Base-by-base conservation (phyloP, 2,329 filamentous ascomycete genomes). In the Claviceps arundinis region DNA sequence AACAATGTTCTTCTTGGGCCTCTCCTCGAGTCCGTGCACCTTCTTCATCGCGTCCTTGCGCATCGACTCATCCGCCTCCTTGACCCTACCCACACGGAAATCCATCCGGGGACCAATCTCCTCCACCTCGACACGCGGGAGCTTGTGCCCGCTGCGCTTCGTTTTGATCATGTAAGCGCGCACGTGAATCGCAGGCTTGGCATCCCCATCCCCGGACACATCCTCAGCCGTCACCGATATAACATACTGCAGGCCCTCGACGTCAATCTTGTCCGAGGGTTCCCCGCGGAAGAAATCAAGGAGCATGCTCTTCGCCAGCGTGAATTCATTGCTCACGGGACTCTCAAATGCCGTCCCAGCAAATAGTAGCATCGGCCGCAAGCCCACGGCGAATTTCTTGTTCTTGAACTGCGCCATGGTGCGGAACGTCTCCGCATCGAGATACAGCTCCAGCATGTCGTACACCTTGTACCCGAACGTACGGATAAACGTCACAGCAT, bases 71-170 rank as follows among this genome's bases (percentile, higher is more conserved):
- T 95, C 89, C 1, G 91, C 81, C 68, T 93, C 84, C 64, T 81
- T 81, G 58, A 84, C 73, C 60, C 93, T 82, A 24, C 93, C 90
- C 51, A 96, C 75, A 57, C 85, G 81, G 68, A 96, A 90, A 71
- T 96, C 89, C 71, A 97, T 89, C 57, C 91, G 80, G 4, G 93
- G 93, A 0, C 93, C 91, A 73, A 96, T 94, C 73, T 96, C 90
- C 68, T 95, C 89, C 53, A 97, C 78, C 67, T 97, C 91, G 17
- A 98, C 87, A 51, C 89, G 81, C 7, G 93, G 93, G 45, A 97
- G 73, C 63, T 84, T 87, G 68, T 93, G 87, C 7, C 89, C 89
- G 59, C 84, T 89, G 64, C 85, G 85, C 77, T 87, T 87, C 48
- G 93, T 97, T 62, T 78, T 76, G 60, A 97, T 84, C 60, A 89